These are phyloP conservation scores for Sisymbrium altissimum DNA, from an alignment of 345 rosid genomes.

Conservation along the genomic window DNA sequence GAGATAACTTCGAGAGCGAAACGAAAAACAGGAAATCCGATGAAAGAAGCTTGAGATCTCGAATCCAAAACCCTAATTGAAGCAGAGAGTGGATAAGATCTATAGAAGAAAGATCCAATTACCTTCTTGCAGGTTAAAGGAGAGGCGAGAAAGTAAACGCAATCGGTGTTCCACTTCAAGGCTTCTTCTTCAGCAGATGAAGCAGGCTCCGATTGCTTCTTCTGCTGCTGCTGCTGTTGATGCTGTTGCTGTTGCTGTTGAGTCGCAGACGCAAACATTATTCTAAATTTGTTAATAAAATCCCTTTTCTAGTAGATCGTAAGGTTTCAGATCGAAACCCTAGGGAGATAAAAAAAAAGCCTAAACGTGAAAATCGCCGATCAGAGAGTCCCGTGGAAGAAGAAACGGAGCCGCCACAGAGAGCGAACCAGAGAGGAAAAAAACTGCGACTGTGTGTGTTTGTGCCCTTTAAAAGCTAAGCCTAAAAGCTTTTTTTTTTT, in stretches of 20 bases:
- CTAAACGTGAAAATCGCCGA: neutral
- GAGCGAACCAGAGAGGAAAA: slow-evolving; percentile 23
- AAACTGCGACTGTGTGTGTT: slow-evolving; percentile 13
- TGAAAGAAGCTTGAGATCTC: neutral
- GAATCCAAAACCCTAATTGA: slow-evolving; percentile 41
- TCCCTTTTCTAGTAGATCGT: slow-evolving; percentile 9
- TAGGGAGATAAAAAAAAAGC: neutral
- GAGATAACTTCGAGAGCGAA: neutral
- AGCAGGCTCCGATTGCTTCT: slow-evolving; percentile 28
- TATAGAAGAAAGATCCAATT: neutral
- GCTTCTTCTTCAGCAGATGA: slow-evolving; percentile 70
- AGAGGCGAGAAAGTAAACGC: slow-evolving; percentile 71
- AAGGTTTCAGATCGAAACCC: slow-evolving; percentile 30
- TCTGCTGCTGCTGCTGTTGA: slow-evolving; percentile 28
- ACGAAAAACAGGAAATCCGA: slow-evolving; percentile 4
- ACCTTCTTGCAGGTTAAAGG: slow-evolving; percentile 99
- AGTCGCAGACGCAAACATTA: slow-evolving; percentile 58
- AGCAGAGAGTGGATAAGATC: slow-evolving; percentile 18
- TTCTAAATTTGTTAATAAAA: slow-evolving; percentile 14
- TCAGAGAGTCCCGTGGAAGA: slow-evolving; percentile 10
- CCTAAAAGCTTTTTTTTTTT: slow-evolving; percentile 16
- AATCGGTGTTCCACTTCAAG: slow-evolving; percentile 87
- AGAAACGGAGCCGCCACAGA: slow-evolving; percentile 40
- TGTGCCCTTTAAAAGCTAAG: slow-evolving; percentile 23
- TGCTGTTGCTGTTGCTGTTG: slow-evolving; percentile 34